phyloP scores from a whole-genome alignment of 768 basidiomycete species.

The Coprinellus aureogranulatus region DNA sequence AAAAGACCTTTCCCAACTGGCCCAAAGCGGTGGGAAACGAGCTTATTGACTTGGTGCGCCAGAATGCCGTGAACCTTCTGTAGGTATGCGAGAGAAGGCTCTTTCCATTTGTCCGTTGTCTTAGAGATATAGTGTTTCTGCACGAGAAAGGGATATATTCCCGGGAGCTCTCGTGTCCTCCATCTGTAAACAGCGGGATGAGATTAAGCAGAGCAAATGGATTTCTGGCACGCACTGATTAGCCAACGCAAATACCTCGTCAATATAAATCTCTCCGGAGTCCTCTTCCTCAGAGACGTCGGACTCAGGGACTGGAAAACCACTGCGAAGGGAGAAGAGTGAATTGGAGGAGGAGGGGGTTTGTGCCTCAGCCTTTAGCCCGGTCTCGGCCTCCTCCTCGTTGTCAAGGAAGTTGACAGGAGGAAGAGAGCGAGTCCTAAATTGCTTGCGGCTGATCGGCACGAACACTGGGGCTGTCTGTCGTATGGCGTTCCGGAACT shows the following conservation, averaged over 20 bases:
- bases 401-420: too few relatives aligned
- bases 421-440: too few relatives aligned
- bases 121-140: conserved; percentile 47
- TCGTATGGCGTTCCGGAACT: conserved; percentile 48
- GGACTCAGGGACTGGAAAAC: too few relatives aligned
- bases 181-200: conserved; percentile 39
- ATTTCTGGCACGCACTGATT: background rate
- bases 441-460: conserved; percentile 39
- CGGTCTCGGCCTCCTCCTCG: conserved; percentile 12
- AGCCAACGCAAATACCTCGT: background rate
- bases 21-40: conserved; percentile 51
- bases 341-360: too few relatives aligned
- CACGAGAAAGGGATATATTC: conserved; percentile 63
- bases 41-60: conserved; percentile 32
- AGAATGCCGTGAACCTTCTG: conserved; percentile 36
- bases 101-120: conserved; percentile 46
- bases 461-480: conserved; percentile 57
- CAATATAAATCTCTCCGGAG: background rate
- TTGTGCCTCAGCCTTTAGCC: conserved; percentile 8
- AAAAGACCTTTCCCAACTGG: conserved; percentile 52
- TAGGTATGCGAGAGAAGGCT: conserved; percentile 49
- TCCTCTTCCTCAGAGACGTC: too few relatives aligned
- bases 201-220: too few relatives aligned
- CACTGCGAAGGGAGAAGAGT: too few relatives aligned
- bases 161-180: conserved; percentile 68